Evolutionary conservation across 345 rosid genomes (phyloP).

Genomic region (Gossypium raimondii): DNA sequence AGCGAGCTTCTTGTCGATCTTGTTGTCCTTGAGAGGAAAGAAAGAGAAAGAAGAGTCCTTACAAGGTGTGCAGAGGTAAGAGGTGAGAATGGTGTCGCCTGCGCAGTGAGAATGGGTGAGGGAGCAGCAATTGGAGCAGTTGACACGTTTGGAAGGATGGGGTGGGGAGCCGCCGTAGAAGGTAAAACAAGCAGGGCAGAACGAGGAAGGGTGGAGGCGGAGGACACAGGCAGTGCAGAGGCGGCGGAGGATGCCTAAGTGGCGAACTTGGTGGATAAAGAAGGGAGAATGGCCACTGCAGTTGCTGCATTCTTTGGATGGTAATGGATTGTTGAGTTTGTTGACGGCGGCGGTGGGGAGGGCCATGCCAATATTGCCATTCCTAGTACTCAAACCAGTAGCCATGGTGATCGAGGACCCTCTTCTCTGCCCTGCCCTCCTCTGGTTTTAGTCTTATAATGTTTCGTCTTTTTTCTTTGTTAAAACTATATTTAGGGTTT

Average conservation of each 20-base stretch:
- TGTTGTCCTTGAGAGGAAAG: constrained; percentile 41
- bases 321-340: neutral
- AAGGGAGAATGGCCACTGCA: constrained; percentile 33
- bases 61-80: constrained; percentile 53
- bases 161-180: constrained; percentile 52
- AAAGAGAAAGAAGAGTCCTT: constrained; percentile 33
- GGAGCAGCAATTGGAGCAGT: constrained; percentile 56
- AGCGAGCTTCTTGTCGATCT: constrained; percentile 41
- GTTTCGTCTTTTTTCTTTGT: neutral
- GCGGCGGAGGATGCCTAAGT: constrained; percentile 42
- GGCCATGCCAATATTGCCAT: neutral
- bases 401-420: neutral
- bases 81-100: constrained; percentile 27
- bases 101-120: constrained; percentile 64
- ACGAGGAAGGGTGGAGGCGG: constrained; percentile 47
- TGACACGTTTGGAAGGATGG: constrained; percentile 42
- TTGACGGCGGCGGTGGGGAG: neutral
- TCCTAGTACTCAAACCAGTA: neutral
- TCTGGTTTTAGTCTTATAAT: neutral
- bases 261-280: constrained; percentile 54
- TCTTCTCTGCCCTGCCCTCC: neutral
- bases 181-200: constrained; percentile 67
- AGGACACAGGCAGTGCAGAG: constrained; percentile 85
- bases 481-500: neutral
- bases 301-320: constrained; percentile 33